Evolutionary conservation across 331 rosid genomes (phyloP).

Genomic region (Dryas integrifolia): DNA sequence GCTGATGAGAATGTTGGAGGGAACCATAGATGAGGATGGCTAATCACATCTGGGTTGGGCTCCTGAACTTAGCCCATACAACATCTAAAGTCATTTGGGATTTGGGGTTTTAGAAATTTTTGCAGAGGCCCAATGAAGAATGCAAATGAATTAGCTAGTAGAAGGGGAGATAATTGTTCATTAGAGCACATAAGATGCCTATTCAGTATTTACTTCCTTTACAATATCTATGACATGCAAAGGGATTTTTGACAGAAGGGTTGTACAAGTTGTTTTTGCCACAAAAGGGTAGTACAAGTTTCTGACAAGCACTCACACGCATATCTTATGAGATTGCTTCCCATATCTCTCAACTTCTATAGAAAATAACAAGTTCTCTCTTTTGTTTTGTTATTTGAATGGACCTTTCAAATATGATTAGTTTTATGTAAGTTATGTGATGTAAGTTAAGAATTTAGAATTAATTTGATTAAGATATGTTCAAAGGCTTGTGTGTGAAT

Average conservation of each 20-base stretch:
- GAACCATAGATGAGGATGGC: constrained; percentile 1
- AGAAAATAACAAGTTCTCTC: no score
- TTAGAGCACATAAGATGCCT: no score
- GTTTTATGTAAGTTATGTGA: no score
- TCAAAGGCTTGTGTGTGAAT: constrained; percentile 4
- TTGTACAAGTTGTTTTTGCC: background rate
- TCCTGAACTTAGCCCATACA: background rate
- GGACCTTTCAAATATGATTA: no score
- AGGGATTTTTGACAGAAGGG: background rate
- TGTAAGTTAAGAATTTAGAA: no score
- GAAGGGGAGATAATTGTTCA: background rate
- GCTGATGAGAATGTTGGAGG: background rate
- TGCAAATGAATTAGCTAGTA: background rate
- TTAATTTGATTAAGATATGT: no score
- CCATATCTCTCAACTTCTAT: no score
- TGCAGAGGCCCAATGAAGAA: background rate
- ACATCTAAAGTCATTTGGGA: background rate
- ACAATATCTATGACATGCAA: background rate
- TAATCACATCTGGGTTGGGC: background rate
- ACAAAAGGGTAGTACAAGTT: no score
- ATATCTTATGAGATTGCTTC: no score
- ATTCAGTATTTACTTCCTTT: background rate
- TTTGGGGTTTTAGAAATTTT: background rate
- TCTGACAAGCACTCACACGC: no score
- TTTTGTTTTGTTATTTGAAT: no score